Base-by-base conservation (phyloP, 495 filamentous ascomycete genomes). In the Aspergillus conjunctus region DNA sequence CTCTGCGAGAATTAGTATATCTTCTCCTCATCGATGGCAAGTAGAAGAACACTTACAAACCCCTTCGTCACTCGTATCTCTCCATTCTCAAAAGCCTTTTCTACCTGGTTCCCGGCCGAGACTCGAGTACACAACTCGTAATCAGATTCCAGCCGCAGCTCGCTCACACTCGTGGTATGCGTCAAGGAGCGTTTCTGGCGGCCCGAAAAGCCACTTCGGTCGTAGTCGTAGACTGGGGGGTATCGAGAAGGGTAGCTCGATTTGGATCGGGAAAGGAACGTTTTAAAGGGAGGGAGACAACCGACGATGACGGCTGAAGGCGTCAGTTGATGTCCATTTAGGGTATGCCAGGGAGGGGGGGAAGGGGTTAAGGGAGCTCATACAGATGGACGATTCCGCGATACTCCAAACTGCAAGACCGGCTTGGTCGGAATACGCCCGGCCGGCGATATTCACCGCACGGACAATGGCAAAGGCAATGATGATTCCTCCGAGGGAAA, bases 231-330 rank as follows among this genome's bases (percentile, higher is more conserved):
- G n/a, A n/a, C n/a, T 2, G 49, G 50, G 0, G 49, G 46, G 32
- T 62, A 65, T 32, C 48, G 46, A 21, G 37, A 55, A 2, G 49
- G 17, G 15, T 39, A 49, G 20, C 22, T 43, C 1, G 58, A 30
- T 2, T 60, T 56, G 12, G 34, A 49, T 4, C 57, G 49, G 1
- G 65, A 67, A 18, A 71, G 55, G 20, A 71, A 57, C 11, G 72
- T 67, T 61, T 78, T 78, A 59, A 81, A 78, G 1, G 77, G 78
- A 1, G 80, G 77, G 0, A 81, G 73, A 51, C 78, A 80, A 12
- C 80, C 79, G 20, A 83, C 75, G 11, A 81, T 70, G n/a, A 81
- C 71, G 34, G 80, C 80, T 82, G 50, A 12, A 43, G 11, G 10
- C n/a, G n/a, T n/a, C n/a, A n/a, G n/a, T n/a, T n/a, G n/a, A n/a